phyloP scores from a whole-genome alignment of 345 rosid species.

The Euphorbia lathyris region DNA sequence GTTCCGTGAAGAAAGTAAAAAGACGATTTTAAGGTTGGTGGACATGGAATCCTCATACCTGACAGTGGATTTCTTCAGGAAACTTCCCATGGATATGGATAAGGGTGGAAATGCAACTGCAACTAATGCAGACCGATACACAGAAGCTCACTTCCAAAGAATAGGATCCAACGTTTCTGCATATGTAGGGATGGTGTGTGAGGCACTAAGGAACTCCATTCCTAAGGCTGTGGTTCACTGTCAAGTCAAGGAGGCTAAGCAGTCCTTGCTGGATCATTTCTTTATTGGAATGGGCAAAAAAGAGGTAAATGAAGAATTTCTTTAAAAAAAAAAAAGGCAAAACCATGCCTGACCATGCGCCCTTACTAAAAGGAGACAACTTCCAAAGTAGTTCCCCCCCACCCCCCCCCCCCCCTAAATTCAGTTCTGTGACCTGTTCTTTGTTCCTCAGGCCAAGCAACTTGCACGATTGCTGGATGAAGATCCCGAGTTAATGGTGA shows the following conservation, averaged over 20 bases:
- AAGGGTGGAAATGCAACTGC: conserved; percentile 43
- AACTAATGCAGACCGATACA: conserved; percentile 33
- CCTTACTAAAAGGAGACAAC: background rate
- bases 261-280: conserved; percentile 47
- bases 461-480: conserved; percentile 47
- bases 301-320: conserved; percentile 35
- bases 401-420: background rate
- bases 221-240: conserved; percentile 71
- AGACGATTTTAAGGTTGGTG: conserved; percentile 50
- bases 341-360: background rate
- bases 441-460: conserved; percentile 33
- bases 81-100: conserved; percentile 52
- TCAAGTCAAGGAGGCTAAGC: conserved; percentile 62
- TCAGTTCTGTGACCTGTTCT: background rate
- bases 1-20: conserved; percentile 55
- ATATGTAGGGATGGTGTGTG: conserved; percentile 56
- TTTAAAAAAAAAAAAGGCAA: background rate
- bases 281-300: conserved; percentile 47
- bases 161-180: conserved; percentile 57
- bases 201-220: conserved; percentile 46
- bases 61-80: conserved; percentile 62
- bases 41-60: conserved; percentile 75
- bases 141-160: conserved; percentile 53
- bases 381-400: background rate
- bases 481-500: conserved; percentile 49